These are phyloP conservation scores for Podosphaera fusca DNA, from an alignment of 2,329 filamentous ascomycete genomes.

Conservation along the genomic window DNA sequence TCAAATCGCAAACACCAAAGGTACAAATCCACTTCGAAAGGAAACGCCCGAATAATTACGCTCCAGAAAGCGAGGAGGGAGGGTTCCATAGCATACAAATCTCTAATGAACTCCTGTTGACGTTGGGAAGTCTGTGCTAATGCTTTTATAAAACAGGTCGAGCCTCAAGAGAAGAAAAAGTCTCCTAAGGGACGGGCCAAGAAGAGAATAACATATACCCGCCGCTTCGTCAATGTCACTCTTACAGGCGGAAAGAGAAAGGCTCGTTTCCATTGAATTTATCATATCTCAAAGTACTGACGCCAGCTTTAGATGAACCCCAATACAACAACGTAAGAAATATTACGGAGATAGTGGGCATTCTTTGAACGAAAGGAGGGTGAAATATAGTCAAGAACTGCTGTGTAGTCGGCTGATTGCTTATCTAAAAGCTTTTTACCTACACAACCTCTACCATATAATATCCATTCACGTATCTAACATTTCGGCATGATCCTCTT, in stretches of 20 bases:
- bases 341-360: slow-evolving; percentile 4
- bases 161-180: slow-evolving; percentile 90
- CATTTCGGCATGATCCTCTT: too few species aligned
- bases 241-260: slow-evolving; percentile 97
- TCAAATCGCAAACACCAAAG: slow-evolving; percentile 91
- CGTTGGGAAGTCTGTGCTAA: background rate
- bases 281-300: background rate
- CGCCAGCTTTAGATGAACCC: slow-evolving; percentile 48
- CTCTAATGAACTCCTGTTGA: slow-evolving; percentile 1
- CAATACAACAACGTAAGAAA: slow-evolving; percentile 47
- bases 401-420: too few species aligned
- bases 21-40: slow-evolving; percentile 25
- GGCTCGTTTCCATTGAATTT: slow-evolving; percentile 25
- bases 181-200: slow-evolving; percentile 88
- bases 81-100: background rate
- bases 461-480: too few species aligned
- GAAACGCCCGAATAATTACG: background rate
- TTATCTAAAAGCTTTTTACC: too few species aligned
- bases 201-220: slow-evolving; percentile 91
- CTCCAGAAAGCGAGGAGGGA: background rate
- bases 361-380: background rate
- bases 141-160: slow-evolving; percentile 32
- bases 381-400: too few species aligned
- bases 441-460: too few species aligned
- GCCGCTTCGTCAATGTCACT: slow-evolving; percentile 95